These are phyloP conservation scores for Inga leiocalycina DNA, from an alignment of 306 rosid genomes.

Conservation along the genomic window DNA sequence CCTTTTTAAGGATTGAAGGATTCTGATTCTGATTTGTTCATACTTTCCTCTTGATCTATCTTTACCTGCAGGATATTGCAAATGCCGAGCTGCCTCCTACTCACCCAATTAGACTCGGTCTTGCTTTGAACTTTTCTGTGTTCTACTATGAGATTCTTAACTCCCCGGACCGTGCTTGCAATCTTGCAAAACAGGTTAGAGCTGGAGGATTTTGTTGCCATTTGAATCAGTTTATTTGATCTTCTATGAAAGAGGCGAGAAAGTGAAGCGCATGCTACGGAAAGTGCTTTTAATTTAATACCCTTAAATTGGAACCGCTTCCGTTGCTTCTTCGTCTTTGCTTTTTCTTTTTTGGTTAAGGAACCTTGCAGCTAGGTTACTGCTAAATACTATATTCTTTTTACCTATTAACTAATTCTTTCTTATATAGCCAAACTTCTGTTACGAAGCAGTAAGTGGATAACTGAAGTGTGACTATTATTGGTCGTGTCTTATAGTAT, in stretches of 20 bases:
- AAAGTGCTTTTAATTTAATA: neutral
- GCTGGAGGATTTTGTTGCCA: neutral
- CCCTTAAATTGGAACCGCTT: constrained; percentile 2
- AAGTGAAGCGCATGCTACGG: neutral
- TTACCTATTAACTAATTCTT: neutral
- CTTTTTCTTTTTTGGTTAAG: constrained; percentile 20
- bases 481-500: neutral
- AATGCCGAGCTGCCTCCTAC: constrained; percentile 89
- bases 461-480: neutral
- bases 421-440: neutral
- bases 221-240: neutral
- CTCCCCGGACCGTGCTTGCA: constrained; percentile 99
- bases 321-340: neutral
- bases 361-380: constrained; percentile 13
- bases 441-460: constrained; percentile 10
- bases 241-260: constrained; percentile 5
- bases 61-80: constrained; percentile 77
- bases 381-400: neutral
- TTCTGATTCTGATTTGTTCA: constrained; percentile 9
- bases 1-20: neutral
- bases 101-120: constrained; percentile 96
- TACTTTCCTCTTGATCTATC: neutral
- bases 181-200: constrained; percentile 93
- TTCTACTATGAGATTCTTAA: constrained; percentile 96
- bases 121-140: constrained; percentile 96